Base-by-base conservation (phyloP, 352 stramenopile species). In the Phytophthora melonis region DNA sequence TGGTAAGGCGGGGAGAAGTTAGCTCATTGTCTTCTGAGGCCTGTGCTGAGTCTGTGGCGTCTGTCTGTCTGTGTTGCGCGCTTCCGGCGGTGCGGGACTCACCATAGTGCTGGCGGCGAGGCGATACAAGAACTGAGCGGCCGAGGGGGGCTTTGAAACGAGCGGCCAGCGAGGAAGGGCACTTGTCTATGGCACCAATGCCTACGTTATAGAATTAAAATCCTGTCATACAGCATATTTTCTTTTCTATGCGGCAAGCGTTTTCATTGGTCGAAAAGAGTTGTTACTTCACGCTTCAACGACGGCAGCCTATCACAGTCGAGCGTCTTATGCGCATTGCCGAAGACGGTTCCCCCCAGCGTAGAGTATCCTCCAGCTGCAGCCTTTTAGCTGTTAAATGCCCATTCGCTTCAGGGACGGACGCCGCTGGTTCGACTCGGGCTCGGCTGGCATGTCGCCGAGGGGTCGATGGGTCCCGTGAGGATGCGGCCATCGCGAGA, bases 391-490 rank as follows among this genome's bases (percentile, higher is more conserved):
- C 3, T 14, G 45, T 54, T 30, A 54, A n/a, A 93, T 65, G 11
- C 74, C 83, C 41, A 95, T 80, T 25, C 86, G 73, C 60, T 86
- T 83, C 9, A 93, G 68, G 3, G 88, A 93, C 8, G 82, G 85
- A 10, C 70, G 75, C 9, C 79, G 81, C 62, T 92, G 82, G 68
- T 92, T 95, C 10, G 82, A 87, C 5, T 79, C 5, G 49, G 66
- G 60, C 65, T 78, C 66, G 41, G 68, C 19, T 11, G 80, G 77
- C 0, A 86, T 76, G 54, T 90, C 77, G 3, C 84, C 84, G 0
- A 95, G 1, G 82, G 87, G 57, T 95, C 88, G 5, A 95, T 83
- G 16, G 87, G 86, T 14, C 78, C 83, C 7, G 65, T 74, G 13
- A 74, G 52, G 1, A 64, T 59, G 11, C 80, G 78, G 0, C 85